Evolutionary conservation across 495 filamentous ascomycete genomes (phyloP).

Genomic region (Penicillium herquei): DNA sequence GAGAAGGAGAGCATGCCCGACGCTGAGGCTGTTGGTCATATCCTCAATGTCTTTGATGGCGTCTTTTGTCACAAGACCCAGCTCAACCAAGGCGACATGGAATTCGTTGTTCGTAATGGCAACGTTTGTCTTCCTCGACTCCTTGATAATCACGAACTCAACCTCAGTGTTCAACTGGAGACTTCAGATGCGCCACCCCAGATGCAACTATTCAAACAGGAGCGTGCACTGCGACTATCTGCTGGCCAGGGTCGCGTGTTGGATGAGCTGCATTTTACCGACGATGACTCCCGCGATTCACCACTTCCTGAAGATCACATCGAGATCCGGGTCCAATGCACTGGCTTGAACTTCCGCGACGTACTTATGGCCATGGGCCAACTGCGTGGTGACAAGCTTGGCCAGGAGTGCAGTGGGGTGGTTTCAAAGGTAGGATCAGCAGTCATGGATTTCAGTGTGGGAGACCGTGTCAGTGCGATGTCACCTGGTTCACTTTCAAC

Average conservation of each 20-base stretch:
- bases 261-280: slow-evolving; percentile 35
- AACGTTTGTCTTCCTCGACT: slow-evolving; percentile 27
- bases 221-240: slow-evolving; percentile 27
- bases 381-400: slow-evolving; percentile 25
- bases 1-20: slow-evolving; percentile 15
- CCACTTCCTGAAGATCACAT: slow-evolving; percentile 25
- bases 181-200: slow-evolving; percentile 20
- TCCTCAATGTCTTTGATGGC: slow-evolving; percentile 26
- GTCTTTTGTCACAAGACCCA: slow-evolving; percentile 24
- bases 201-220: slow-evolving; percentile 28
- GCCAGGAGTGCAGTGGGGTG: slow-evolving; percentile 34
- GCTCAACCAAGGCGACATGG: slow-evolving; percentile 22
- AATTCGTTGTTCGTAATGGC: slow-evolving; percentile 30
- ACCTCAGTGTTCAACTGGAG: slow-evolving; percentile 25
- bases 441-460: slow-evolving; percentile 43
- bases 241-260: slow-evolving; percentile 25
- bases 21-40: slow-evolving; percentile 12
- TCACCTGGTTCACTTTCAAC: slow-evolving; percentile 36
- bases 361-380: slow-evolving; percentile 38
- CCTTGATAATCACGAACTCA: slow-evolving; percentile 26
- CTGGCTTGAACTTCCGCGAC: slow-evolving; percentile 41
- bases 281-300: slow-evolving; percentile 15
- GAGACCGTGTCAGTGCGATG: slow-evolving; percentile 55
- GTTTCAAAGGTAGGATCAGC: slow-evolving; percentile 40
- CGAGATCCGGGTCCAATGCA: slow-evolving; percentile 29